A percentile compares a stretch with the other conserved stretches of the same genome.
phyloP scores from a whole-genome alignment of 805 yeast genomes.

The Jamesozyma gamospora region DNA sequence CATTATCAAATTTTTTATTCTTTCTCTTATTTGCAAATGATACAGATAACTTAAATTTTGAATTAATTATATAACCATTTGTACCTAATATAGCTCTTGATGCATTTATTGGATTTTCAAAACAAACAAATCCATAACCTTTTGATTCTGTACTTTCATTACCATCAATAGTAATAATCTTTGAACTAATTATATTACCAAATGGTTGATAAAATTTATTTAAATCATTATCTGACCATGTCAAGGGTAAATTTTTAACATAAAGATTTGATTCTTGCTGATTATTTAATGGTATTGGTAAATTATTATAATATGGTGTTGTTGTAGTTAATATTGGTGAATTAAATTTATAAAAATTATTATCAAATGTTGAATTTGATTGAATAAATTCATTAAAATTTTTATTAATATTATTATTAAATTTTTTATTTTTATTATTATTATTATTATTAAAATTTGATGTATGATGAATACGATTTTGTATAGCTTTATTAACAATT shows the following conservation, averaged over 20 bases:
- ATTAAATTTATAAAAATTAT: conserved; percentile 1
- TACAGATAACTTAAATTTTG: conserved; percentile 51
- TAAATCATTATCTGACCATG: conserved; percentile 47
- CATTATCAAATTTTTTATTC: not conserved
- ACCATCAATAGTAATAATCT: conserved; percentile 40
- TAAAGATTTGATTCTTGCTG: conserved; percentile 66
- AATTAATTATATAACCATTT: conserved; percentile 27
- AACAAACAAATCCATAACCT: conserved; percentile 80
- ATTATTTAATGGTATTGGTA: conserved; percentile 32
- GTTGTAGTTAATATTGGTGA: not conserved
- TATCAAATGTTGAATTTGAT: too few species aligned
- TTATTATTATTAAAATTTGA: not conserved
- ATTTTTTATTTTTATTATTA: not conserved
- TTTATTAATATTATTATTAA: not conserved
- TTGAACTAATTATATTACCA: conserved; percentile 47
- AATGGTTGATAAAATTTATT: conserved; percentile 33
- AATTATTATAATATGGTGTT: conserved; percentile 3
- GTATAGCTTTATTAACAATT: conserved; percentile 32
- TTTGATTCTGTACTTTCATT: conserved; percentile 34
- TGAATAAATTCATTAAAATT: not conserved
- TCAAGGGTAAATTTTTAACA: conserved; percentile 50
- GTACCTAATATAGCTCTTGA: conserved; percentile 55
- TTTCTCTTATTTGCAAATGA: conserved; percentile 55
- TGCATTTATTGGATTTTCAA: conserved; percentile 55
- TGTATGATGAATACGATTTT: conserved; percentile 16